Base-by-base conservation (phyloP, 2,329 filamentous ascomycete species). In the Cladosporium phlei region DNA sequence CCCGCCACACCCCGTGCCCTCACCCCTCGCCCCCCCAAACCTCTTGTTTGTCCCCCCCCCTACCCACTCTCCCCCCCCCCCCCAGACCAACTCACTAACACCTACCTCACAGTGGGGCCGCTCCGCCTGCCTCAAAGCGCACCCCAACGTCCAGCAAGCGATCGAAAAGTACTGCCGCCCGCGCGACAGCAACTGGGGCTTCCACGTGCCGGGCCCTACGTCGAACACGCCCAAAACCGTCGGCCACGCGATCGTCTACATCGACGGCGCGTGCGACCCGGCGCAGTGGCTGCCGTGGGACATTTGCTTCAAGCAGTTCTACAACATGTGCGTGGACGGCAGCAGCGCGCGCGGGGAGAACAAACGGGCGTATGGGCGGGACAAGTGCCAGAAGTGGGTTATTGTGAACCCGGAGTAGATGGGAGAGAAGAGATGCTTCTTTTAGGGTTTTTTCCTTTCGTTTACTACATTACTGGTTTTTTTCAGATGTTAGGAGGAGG, bases 201-300 rank as follows among this genome's bases (percentile, higher is more conserved):
- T 30, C 28, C n/a, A n/a, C n/a, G n/a, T n/a, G n/a, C n/a, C n/a
- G n/a, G n/a, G n/a, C n/a, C n/a, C n/a, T n/a, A n/a, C n/a, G n/a
- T n/a, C n/a, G n/a, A n/a, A n/a, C n/a, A n/a, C n/a, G n/a, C n/a
- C n/a, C n/a, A 21, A 19, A 2, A 46, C 42, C 28, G 32, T 50
- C 5, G 55, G 54, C 27, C 38, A 45, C 12, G 42, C 45, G 3
- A 21, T 30, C 20, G 52, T 51, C 21, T 45, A 30, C 16, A 52
- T 59, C 28, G 45, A 30, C 2, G 55, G 51, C 9, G 33, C 42
- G 7, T 59, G 57, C 43, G 19, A 29, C 12, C 53, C 57, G 30
- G 38, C 38, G 34, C 52, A 56, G 38, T 59, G 53, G 53, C 43
- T 59, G 12, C 56, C 57, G 19, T 45, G 42, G 42, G 42, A 45